Base-by-base conservation (phyloP, 441 rosid genomes). In the Raphanus hybrid region DNA sequence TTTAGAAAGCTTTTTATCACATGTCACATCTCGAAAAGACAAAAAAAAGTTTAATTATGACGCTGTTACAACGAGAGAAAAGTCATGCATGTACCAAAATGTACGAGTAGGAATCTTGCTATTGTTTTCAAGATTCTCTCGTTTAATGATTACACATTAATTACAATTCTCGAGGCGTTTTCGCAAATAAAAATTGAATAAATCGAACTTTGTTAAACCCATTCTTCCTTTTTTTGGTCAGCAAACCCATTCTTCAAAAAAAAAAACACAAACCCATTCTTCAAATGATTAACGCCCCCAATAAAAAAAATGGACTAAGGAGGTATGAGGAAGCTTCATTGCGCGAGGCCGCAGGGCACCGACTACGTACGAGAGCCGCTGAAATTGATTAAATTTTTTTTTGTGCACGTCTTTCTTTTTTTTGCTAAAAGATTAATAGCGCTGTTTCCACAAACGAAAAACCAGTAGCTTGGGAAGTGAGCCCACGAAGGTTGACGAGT, bases 281-380 rank as follows among this genome's bases (percentile, higher is more conserved):
- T 29, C 73, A 67, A 78, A 73, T 61, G 74, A 78, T 72, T 72
- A 66, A 45, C 50, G 45, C n/a, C 20, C 4, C 5, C 6, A 72
- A 43, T 29, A 12, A 35, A 57, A 35, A 57, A 65, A 34, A 29
- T 29, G 4, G 9, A 52, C 16, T 11, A 55, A 70, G 75, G 16
- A 52, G 62, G 35, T 26, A 67, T 57, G 69, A 70, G 75, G 89
- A 87, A 83, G 84, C 80, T 87, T 85, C 92, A 54, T 69, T 52
- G 67, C 70, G 63, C 48, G 70, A 23, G 78, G 83, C 80, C 75
- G 77, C 82, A 54, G 64, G 87, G 78, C 87, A 82, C 89, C 90
- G 85, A 81, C 87, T 81, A 70, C 77, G 71, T 85, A 80, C 75
- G 55, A 70, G 74, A 67, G 79, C 73, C 75, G 70, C 74, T 71